Percentiles rank a stretch among this genome's conserved stretches.
Evolutionary conservation across 2,329 filamentous ascomycete species (phyloP).

Genomic region (Calcarisporium arbuscula): DNA sequence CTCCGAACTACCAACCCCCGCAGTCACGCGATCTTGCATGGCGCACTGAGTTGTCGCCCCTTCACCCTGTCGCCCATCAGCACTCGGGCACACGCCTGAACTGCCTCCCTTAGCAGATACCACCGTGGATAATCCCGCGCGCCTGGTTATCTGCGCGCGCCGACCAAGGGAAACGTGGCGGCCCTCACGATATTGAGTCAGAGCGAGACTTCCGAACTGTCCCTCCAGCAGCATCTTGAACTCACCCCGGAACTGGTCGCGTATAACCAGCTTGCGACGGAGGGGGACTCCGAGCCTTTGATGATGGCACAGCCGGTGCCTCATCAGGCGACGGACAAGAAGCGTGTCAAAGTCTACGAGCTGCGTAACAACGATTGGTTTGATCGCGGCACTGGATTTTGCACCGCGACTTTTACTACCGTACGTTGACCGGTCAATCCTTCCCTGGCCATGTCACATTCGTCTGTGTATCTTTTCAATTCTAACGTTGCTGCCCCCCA

Average conservation of each 20-base stretch:
- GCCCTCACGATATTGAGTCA: conserved; percentile 50
- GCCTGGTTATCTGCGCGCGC: conserved; percentile 9
- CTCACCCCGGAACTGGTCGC: conserved; percentile 46
- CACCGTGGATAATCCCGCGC: conserved; percentile 2
- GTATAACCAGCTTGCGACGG: conserved; percentile 41
- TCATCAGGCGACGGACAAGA: conserved; percentile 61
- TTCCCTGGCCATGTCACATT: too few species aligned
- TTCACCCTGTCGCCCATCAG: conserved; percentile 4
- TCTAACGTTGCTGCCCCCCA: background rate
- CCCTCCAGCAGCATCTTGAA: conserved; percentile 54
- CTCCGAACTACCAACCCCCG: background rate
- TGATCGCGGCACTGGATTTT: conserved; percentile 94
- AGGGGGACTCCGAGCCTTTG: conserved; percentile 54
- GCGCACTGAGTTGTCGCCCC: conserved; percentile 23
- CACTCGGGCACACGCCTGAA: too few species aligned
- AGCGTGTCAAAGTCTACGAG: conserved; percentile 97
- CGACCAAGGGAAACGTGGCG: conserved; percentile 40
- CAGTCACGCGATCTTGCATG: conserved; percentile 18
- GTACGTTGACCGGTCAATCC: too few species aligned
- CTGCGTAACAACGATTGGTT: conserved; percentile 99
- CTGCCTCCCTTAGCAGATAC: background rate
- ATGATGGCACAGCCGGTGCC: conserved; percentile 68
- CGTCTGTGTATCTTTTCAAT: conserved; percentile 4
- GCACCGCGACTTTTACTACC: conserved; percentile 67
- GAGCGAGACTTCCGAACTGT: conserved; percentile 47